These are phyloP conservation scores for Entomortierella chlamydospora DNA, from an alignment of 192 early-diverging fungal species.

Conservation along the genomic window DNA sequence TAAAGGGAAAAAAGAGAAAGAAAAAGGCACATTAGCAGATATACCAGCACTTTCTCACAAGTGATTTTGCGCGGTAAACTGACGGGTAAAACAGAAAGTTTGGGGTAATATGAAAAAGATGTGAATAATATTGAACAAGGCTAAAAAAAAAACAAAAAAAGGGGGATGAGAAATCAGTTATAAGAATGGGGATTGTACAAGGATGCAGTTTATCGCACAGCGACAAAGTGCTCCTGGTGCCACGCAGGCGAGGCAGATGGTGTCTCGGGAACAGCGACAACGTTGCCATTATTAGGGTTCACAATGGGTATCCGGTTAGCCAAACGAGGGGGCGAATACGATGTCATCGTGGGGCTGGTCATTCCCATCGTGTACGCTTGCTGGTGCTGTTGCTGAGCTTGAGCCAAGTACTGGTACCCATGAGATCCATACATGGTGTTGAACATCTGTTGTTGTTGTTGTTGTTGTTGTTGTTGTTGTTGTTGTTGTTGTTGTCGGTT, in stretches of 20 bases:
- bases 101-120: too few relatives aligned
- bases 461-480: slow-evolving; percentile 36
- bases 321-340: slow-evolving; percentile 48
- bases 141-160: background rate
- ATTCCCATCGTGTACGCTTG: slow-evolving; percentile 42
- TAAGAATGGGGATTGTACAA: background rate
- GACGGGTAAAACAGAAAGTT: too few relatives aligned
- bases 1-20: too few relatives aligned
- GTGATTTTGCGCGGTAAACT: too few relatives aligned
- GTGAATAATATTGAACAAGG: too few relatives aligned
- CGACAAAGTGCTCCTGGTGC: slow-evolving; percentile 55
- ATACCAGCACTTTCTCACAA: background rate
- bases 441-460: slow-evolving; percentile 25
- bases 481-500: slow-evolving; percentile 32
- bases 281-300: slow-evolving; percentile 48
- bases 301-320: slow-evolving; percentile 48
- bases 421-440: slow-evolving; percentile 43
- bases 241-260: slow-evolving; percentile 22
- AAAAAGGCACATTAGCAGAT: background rate
- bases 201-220: slow-evolving; percentile 48
- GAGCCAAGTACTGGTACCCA: slow-evolving; percentile 22
- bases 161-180: background rate
- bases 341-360: slow-evolving; percentile 36
- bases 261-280: slow-evolving; percentile 39
- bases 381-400: slow-evolving; percentile 26